Evolutionary conservation across 108 stramenopile genomes (phyloP).

Genomic region (Pseudonitzschia multiseries): DNA sequence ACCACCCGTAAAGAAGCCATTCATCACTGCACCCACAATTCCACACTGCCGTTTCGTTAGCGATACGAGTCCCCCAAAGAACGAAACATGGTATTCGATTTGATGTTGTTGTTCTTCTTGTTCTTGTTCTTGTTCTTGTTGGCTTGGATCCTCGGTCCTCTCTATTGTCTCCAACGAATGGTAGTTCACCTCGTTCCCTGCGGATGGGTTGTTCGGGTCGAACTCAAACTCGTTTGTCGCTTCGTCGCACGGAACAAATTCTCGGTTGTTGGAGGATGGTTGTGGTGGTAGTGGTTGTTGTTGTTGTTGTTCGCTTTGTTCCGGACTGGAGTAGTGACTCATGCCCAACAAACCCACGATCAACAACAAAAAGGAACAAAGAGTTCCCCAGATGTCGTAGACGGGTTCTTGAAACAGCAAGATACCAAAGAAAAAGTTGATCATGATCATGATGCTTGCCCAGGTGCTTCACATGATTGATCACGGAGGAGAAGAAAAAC

Average conservation of each 20-base stretch:
- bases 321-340: slow-evolving; percentile 35
- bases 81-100: background rate
- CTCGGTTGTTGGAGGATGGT: too few species aligned
- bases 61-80: slow-evolving; percentile 4
- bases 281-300: too few species aligned
- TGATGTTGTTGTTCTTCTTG: too few species aligned
- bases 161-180: background rate
- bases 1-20: slow-evolving; percentile 62
- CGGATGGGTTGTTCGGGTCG: background rate
- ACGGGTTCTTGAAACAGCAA: slow-evolving; percentile 69
- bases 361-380: slow-evolving; percentile 35
- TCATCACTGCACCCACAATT: slow-evolving; percentile 61
- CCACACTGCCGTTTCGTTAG: slow-evolving; percentile 47
- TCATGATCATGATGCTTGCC: slow-evolving; percentile 65
- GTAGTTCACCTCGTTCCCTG: background rate
- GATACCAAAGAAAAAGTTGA: slow-evolving; percentile 66
- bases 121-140: too few species aligned
- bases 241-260: background rate
- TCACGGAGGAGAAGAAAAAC: background rate
- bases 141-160: background rate
- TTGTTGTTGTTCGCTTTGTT: background rate
- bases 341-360: slow-evolving; percentile 52
- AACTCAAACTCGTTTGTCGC: background rate
- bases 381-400: slow-evolving; percentile 27
- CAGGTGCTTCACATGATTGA: slow-evolving; percentile 36